These are phyloP conservation scores for Geotrichum klebahnii DNA, from an alignment of 1,139 yeast genomes.

Conservation along the genomic window DNA sequence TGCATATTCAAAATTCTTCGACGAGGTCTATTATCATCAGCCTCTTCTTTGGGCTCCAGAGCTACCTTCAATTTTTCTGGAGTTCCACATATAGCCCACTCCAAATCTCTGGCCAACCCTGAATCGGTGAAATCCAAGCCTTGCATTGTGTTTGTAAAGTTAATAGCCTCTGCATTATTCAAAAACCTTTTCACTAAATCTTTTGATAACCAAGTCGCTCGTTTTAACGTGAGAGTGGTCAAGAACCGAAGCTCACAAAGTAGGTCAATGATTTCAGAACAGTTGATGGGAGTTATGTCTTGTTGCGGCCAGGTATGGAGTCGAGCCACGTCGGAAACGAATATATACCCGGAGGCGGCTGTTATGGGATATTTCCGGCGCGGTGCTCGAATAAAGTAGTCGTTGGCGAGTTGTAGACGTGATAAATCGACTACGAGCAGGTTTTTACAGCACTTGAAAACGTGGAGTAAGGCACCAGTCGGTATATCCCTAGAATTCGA, in stretches of 20 bases:
- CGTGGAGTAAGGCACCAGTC: conserved; percentile 31
- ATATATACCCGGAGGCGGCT: conserved; percentile 25
- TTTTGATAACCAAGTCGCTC: conserved; percentile 32
- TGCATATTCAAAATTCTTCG: too few relatives aligned
- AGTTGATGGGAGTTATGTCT: conserved; percentile 27
- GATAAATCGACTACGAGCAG: conserved; percentile 29
- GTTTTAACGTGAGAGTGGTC: conserved; percentile 24
- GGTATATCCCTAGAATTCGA: conserved; percentile 32
- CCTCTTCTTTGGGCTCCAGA: neutral
- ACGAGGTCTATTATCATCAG: neutral
- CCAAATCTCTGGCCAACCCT: conserved; percentile 26
- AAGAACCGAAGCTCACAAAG: conserved; percentile 25
- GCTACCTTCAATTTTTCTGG: conserved; percentile 4
- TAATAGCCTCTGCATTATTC: conserved; percentile 10
- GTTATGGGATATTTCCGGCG: conserved; percentile 22
- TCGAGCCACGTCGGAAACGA: conserved; percentile 35
- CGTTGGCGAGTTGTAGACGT: conserved; percentile 33
- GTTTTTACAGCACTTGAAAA: conserved; percentile 30
- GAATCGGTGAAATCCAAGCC: conserved; percentile 26
- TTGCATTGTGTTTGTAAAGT: conserved; percentile 11
- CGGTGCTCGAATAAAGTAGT: conserved; percentile 26
- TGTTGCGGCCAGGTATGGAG: conserved; percentile 30
- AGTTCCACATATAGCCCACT: conserved; percentile 27
- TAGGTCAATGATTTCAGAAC: conserved; percentile 27
- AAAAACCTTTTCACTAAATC: conserved; percentile 21